Evolutionary conservation across 805 yeast species (phyloP), one percentile per base, ranked within the genome.

Genomic region (Hanseniaspora valbyensis): DNA sequence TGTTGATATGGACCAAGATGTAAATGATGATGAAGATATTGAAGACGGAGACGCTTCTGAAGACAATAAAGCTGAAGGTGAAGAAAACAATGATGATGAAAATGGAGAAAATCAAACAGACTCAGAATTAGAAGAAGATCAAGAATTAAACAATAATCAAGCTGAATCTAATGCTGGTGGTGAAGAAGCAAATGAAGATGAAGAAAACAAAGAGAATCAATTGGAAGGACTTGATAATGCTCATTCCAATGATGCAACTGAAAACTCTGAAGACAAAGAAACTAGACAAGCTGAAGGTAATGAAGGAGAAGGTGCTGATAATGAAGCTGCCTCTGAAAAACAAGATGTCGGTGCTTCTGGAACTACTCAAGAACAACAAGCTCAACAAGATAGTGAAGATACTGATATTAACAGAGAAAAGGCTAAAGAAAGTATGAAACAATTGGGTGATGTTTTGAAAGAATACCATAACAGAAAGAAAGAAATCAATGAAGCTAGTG

Each of bases 401-500:
- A 62, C 66, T 3, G 67, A 69, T 37, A 69, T 72, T 18, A 77
- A 84, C 18, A 69, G 86, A 50, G 81, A 82, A 48, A 74, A 74
- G 58, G 87, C 85, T 37, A 74, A 75, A 52, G 88, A 87, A 58
- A 78, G 94, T 0, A 70, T 90, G 66, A 84, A 84, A 62, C 88
- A 88, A 61, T 72, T 92, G 13, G 97, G 98, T 48, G 96, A 89
- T 65, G 77, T 95, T 1, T 63, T 89, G 67, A 85, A 90, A 58
- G 95, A 89, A 61, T 90, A 83, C 67, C 94, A 90, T 62, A 83
- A 86, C 61, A 82, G 95, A 58, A 80, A 83, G 55, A 87, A 85
- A 63, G 96, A 88, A 58, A 90, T 92, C 54, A 72, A 80, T 56
- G 89, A 85, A 55, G 77, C 84, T 9, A 48, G 19, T 29, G 77